phyloP scores from a whole-genome alignment of 441 rosid species.

The Kokia cookei region DNA sequence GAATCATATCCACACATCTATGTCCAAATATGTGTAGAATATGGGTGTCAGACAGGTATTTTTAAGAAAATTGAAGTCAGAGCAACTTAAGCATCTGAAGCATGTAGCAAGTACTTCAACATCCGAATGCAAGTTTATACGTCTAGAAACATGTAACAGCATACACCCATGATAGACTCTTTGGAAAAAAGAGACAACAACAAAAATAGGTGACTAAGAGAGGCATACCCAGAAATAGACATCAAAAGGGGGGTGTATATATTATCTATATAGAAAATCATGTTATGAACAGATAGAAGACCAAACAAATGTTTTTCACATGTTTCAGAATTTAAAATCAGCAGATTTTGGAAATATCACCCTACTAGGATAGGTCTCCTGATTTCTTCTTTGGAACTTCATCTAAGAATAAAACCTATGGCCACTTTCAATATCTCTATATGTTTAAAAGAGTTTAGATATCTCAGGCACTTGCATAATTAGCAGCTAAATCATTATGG shows the following conservation, averaged over 20 bases:
- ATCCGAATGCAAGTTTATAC: not conserved
- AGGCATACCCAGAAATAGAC: not conserved
- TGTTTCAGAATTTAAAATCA: not conserved
- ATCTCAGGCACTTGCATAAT: not conserved
- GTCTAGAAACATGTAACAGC: not conserved
- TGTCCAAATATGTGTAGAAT: not conserved
- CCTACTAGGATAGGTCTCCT: not conserved
- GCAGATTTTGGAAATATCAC: not conserved
- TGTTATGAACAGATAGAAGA: not conserved
- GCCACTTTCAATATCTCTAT: not conserved
- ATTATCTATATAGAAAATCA: not conserved
- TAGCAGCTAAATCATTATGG: not conserved
- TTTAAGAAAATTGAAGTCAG: too few species aligned
- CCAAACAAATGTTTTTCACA: not conserved
- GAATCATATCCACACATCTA: not conserved
- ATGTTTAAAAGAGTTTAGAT: not conserved
- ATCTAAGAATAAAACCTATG: not conserved
- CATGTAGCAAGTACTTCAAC: not conserved
- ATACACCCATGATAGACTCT: not conserved
- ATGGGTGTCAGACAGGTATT: too few species aligned
- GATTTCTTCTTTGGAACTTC: not conserved
- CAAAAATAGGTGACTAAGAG: not conserved
- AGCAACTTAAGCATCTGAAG: not conserved
- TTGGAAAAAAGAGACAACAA: not conserved
- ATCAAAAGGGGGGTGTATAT: not conserved